Conservation (phyloP, 1,284 basidiomycete genomes). For the Pulveroboletus sp. region DNA sequence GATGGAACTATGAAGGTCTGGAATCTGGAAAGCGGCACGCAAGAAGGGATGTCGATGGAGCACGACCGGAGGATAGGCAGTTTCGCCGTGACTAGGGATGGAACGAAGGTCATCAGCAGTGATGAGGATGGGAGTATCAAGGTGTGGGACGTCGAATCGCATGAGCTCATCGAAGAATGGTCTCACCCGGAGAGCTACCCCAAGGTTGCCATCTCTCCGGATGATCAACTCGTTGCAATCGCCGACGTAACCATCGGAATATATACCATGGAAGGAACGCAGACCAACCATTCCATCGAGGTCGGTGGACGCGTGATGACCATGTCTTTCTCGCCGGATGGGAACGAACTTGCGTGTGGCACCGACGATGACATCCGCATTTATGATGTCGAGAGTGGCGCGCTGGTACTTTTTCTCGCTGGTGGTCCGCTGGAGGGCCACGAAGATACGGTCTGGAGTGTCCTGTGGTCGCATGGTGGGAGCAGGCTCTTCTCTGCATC, state of each 20-base stretch:
- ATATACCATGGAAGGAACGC: background rate
- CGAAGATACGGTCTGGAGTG: too few species aligned
- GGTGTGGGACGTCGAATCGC: slow-evolving; percentile 8
- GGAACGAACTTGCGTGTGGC: slow-evolving; percentile 5
- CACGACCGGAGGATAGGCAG: fast-evolving
- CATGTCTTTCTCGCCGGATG: too few species aligned
- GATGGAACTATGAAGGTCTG: background rate
- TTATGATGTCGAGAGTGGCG: background rate
- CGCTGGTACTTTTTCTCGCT: background rate
- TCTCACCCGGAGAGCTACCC: fast-evolving
- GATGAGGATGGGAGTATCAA: background rate
- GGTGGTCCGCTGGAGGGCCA: too few species aligned
- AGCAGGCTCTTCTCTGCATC: background rate
- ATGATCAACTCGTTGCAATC: background rate
- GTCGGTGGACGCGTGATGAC: fast-evolving
- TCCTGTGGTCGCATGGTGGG: slow-evolving; percentile 1
- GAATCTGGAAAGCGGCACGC: background rate
- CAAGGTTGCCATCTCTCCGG: background rate
- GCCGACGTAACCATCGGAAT: fast-evolving
- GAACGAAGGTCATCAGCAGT: slow-evolving; percentile 1
- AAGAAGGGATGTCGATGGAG: slow-evolving; percentile 1
- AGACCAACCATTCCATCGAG: background rate
- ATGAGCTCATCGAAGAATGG: background rate
- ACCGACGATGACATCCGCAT: background rate
- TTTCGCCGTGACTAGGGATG: slow-evolving; percentile 1